Evolutionary conservation across 257 asterid species (phyloP).

Genomic region (Lycium ferocissimum): DNA sequence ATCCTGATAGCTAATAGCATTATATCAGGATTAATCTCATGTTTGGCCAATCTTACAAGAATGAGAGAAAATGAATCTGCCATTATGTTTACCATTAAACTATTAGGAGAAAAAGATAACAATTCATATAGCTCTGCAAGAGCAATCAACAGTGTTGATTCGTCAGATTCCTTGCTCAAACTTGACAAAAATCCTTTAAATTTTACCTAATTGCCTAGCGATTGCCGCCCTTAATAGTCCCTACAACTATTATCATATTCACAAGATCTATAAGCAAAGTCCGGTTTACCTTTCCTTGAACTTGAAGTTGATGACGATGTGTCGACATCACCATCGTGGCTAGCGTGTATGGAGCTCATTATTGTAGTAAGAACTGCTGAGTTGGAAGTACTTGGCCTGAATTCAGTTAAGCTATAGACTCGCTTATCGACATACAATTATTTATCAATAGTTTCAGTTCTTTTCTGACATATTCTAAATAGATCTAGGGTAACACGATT

Average conservation of each 20-base stretch:
- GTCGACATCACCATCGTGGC: conserved; percentile 75
- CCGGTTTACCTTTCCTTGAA: conserved; percentile 77
- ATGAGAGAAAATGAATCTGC: conserved; percentile 63
- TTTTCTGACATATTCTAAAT: conserved; percentile 55
- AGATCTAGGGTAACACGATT: too few relatives aligned
- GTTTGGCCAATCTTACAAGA: conserved; percentile 75
- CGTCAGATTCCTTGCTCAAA: conserved; percentile 66
- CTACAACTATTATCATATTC: conserved; percentile 69
- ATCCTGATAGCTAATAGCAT: conserved; percentile 85
- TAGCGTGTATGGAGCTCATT: conserved; percentile 49
- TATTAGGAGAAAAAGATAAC: conserved; percentile 73
- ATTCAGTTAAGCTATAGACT: conserved; percentile 74
- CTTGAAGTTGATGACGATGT: conserved; percentile 77
- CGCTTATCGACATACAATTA: conserved; percentile 86
- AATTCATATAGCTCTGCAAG: conserved; percentile 81
- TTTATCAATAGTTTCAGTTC: conserved; percentile 70
- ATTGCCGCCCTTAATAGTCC: conserved; percentile 63
- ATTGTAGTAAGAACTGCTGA: conserved; percentile 59
- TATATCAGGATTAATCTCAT: conserved; percentile 69
- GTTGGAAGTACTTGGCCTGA: conserved; percentile 70
- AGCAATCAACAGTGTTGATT: conserved; percentile 74
- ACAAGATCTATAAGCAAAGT: conserved; percentile 69
- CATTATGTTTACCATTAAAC: conserved; percentile 68
- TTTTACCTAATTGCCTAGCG: conserved; percentile 41
- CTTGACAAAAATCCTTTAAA: conserved; percentile 62